Evolutionary conservation across 2,329 filamentous ascomycete species (phyloP).

Genomic region (Talaromyces sp.): DNA sequence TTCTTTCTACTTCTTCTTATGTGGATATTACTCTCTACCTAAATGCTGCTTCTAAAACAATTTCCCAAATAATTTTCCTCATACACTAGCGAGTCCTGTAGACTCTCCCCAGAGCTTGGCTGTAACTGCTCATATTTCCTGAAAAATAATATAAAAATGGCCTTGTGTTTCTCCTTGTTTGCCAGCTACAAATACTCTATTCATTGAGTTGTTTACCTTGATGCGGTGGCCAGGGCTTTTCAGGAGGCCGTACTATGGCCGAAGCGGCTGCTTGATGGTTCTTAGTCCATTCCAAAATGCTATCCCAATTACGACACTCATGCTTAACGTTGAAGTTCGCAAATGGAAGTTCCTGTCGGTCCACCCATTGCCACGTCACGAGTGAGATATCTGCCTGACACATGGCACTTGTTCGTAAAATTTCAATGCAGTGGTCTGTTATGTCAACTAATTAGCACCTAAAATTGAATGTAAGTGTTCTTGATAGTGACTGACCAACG

Average conservation of each 20-base stretch:
- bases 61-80: background rate
- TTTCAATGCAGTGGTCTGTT: background rate
- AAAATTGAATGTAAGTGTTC: background rate
- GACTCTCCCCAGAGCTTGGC: background rate
- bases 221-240: background rate
- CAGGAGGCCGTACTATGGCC: background rate
- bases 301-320: background rate
- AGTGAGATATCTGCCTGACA: background rate
- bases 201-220: background rate
- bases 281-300: background rate
- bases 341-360: background rate
- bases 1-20: background rate
- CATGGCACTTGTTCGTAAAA: background rate
- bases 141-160: background rate
- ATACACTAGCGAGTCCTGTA: background rate
- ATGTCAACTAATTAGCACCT: background rate
- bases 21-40: background rate
- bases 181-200: background rate
- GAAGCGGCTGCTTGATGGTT: background rate
- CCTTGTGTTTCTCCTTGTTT: background rate
- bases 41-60: background rate
- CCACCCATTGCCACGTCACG: background rate
- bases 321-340: background rate
- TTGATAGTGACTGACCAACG: background rate
- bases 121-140: background rate